phyloP scores from a whole-genome alignment of 345 rosid genomes.

The Gossypium longicalyx region DNA sequence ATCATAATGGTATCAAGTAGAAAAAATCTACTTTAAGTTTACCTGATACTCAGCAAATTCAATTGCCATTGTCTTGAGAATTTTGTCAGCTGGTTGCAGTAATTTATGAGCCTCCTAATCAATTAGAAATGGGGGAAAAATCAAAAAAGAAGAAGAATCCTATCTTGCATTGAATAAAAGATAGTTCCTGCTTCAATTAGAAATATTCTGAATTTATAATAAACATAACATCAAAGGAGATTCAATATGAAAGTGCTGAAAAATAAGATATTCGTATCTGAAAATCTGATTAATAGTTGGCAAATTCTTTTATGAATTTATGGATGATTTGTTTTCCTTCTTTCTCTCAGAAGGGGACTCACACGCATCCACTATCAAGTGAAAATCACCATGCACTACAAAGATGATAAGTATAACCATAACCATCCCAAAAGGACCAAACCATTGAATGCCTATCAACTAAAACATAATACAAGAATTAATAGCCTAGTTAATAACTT shows the following conservation, averaged over 20 bases:
- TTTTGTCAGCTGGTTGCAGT: neutral
- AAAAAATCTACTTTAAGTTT: neutral
- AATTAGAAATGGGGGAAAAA: neutral
- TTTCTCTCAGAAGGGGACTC: neutral
- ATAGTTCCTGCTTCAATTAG: neutral
- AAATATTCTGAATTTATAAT: neutral
- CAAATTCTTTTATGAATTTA: neutral
- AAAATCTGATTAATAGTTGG: neutral
- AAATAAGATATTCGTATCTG: neutral
- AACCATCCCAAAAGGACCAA: neutral
- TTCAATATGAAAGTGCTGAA: neutral
- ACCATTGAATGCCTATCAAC: neutral
- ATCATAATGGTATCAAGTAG: neutral
- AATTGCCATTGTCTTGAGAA: neutral
- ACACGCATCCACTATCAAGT: neutral
- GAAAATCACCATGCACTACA: neutral
- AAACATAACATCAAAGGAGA: neutral
- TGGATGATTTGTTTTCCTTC: neutral
- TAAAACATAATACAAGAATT: neutral
- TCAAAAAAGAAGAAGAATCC: neutral
- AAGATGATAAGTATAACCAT: neutral
- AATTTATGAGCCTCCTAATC: constrained; percentile 4
- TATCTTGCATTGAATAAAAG: neutral
- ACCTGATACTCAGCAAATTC: constrained; percentile 3
- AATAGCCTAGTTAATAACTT: neutral